A percentile compares a stretch with the other conserved stretches of the same genome.
phyloP scores from a whole-genome alignment of 495 filamentous ascomycete genomes.

The Talaromyces borbonicus region DNA sequence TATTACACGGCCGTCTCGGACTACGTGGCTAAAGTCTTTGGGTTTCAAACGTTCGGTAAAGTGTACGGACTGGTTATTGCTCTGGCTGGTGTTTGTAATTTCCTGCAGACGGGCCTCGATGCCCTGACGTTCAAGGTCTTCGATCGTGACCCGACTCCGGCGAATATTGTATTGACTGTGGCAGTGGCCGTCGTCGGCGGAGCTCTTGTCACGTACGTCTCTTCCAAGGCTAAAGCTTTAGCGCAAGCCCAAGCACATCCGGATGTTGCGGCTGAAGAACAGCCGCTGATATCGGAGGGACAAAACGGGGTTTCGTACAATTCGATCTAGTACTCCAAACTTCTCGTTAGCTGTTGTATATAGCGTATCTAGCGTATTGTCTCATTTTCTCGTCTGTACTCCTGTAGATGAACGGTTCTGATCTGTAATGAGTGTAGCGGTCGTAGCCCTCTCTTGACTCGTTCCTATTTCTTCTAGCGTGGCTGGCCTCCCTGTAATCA shows the following conservation, averaged over 20 bases:
- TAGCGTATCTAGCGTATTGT: neutral
- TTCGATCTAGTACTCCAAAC: neutral
- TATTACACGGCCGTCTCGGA: constrained; percentile 54
- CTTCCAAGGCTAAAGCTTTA: constrained; percentile 23
- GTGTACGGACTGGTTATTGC: constrained; percentile 95
- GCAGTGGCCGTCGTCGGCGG: constrained; percentile 50
- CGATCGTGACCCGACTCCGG: constrained; percentile 60
- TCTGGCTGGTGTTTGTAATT: constrained; percentile 76
- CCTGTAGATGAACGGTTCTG: too few relatives aligned
- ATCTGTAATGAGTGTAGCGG: too few relatives aligned
- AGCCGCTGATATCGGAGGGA: neutral
- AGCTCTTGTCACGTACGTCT: constrained; percentile 52
- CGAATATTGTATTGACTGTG: constrained; percentile 60
- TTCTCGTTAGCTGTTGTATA: neutral
- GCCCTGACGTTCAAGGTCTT: constrained; percentile 67
- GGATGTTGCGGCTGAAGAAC: neutral
- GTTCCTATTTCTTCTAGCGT: too few relatives aligned
- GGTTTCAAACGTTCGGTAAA: constrained; percentile 88
- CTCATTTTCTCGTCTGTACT: too few relatives aligned
- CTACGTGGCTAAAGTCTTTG: constrained; percentile 92
- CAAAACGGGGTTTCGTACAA: constrained; percentile 3
- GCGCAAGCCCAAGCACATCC: constrained; percentile 11
- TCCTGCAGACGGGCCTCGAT: constrained; percentile 76
- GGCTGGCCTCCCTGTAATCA: too few relatives aligned
- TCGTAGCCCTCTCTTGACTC: too few relatives aligned